Evolutionary conservation across 202 grass and related monocot genomes (phyloP).

Genomic region (Hordeum pubiflorum): DNA sequence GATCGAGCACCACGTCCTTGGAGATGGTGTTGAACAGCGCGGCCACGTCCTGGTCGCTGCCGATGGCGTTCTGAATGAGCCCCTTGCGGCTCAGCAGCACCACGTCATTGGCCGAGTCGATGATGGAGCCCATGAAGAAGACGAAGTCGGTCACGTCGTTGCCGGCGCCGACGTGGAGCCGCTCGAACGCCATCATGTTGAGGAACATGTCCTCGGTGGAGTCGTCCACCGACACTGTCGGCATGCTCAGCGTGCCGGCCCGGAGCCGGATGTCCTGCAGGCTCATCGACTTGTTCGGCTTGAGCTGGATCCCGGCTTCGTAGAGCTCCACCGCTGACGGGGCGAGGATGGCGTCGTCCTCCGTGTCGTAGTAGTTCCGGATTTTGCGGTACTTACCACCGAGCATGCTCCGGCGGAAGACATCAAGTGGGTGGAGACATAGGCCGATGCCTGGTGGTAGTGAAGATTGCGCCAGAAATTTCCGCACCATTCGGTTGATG

Average conservation of each 20-base stretch:
- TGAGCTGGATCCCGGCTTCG: conserved; percentile 47
- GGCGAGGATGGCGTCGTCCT: conserved; percentile 16
- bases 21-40: conserved; percentile 44
- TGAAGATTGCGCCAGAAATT: conserved; percentile 22
- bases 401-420: conserved; percentile 22
- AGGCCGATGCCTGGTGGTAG: neutral
- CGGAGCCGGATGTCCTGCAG: conserved; percentile 39
- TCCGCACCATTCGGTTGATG: conserved; percentile 61
- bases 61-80: conserved; percentile 43
- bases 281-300: conserved; percentile 21
- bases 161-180: conserved; percentile 31
- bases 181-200: conserved; percentile 51
- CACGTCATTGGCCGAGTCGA: conserved; percentile 24
- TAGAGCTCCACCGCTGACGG: conserved; percentile 47
- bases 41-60: conserved; percentile 41
- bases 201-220: conserved; percentile 45
- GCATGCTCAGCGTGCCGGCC: conserved; percentile 32
- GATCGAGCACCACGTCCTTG: conserved; percentile 42
- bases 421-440: conserved; percentile 53
- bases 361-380: neutral
- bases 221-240: conserved; percentile 42
- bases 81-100: conserved; percentile 42
- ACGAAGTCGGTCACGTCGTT: conserved; percentile 31
- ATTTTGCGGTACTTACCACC: neutral
- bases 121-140: conserved; percentile 49